phyloP scores from a whole-genome alignment of 2,329 filamentous ascomycete species.

The Paecilomyces formosus region DNA sequence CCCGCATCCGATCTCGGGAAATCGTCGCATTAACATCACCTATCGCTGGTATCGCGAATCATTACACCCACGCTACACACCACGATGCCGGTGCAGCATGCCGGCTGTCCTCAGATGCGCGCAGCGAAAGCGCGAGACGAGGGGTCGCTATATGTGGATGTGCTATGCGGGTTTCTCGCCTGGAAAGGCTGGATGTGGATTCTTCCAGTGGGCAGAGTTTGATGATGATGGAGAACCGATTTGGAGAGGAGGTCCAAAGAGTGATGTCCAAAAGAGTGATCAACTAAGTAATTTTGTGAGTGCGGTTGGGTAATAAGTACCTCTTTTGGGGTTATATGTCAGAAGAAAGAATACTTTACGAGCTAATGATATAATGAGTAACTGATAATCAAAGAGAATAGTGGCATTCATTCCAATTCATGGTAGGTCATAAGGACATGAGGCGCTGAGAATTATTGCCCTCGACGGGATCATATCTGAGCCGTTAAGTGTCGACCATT shows the following conservation, averaged over 20 bases:
- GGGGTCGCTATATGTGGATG: conserved; percentile 88
- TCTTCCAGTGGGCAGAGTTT: conserved; percentile 81
- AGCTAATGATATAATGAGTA: not conserved
- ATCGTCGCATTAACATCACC: conserved; percentile 82
- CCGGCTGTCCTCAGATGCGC: conserved; percentile 67
- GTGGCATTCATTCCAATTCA: not conserved
- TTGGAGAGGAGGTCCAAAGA: conserved; percentile 37
- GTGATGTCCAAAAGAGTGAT: conserved; percentile 4
- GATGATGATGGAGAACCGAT: conserved; percentile 77
- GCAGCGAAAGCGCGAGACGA: conserved; percentile 67
- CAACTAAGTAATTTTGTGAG: not conserved
- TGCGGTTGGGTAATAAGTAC: not conserved
- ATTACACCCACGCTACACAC: conserved; percentile 71
- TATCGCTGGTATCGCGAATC: conserved; percentile 77
- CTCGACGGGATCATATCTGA: not conserved
- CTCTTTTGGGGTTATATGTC: not conserved
- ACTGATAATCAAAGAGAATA: not conserved
- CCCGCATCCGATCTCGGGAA: conserved; percentile 75
- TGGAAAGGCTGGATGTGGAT: conserved; percentile 55
- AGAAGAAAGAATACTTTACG: not conserved
- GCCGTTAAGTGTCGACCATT: not conserved
- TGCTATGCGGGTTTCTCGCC: conserved; percentile 59
- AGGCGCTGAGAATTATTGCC: not conserved
- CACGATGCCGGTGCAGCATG: conserved; percentile 67
- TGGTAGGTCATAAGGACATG: not conserved